Conservation (phyloP, 2,329 filamentous ascomycete genomes). For the Stemphylium vesicarium region DNA sequence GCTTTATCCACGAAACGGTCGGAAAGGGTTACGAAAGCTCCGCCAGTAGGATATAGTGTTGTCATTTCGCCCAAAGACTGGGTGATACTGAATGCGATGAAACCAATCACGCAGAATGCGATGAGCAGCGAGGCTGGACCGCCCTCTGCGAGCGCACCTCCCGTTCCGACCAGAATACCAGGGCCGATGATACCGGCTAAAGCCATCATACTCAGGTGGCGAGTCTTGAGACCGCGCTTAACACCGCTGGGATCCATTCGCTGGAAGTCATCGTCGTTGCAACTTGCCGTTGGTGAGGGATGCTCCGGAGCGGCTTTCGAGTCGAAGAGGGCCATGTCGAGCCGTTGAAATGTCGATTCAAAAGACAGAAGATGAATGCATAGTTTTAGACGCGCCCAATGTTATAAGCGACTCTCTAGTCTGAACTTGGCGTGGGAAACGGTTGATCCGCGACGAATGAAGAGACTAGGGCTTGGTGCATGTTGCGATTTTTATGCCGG, state of each 20-base stretch:
- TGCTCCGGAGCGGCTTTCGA: constrained; percentile 23
- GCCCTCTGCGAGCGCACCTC: constrained; percentile 70
- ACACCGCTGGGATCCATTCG: constrained; percentile 67
- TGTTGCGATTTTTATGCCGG: constrained; percentile 17
- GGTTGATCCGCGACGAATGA: constrained; percentile 3
- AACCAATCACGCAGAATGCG: constrained; percentile 75
- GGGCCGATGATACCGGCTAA: constrained; percentile 67
- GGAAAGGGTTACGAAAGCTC: constrained; percentile 73
- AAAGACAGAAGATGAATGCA: not conserved
- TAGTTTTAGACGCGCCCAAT: not conserved
- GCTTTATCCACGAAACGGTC: constrained; percentile 62
- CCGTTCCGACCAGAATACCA: constrained; percentile 73
- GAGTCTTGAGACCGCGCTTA: constrained; percentile 71
- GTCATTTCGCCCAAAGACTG: constrained; percentile 77
- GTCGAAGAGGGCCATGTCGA: constrained; percentile 29
- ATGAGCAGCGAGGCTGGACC: constrained; percentile 76
- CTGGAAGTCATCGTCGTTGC: constrained; percentile 36
- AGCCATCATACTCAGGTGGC: constrained; percentile 67
- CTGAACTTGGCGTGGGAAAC: constrained; percentile 20
- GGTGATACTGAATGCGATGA: constrained; percentile 72
- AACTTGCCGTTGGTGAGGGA: constrained; percentile 26
- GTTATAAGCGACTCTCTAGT: constrained; percentile 15
- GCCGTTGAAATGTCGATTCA: not conserved
- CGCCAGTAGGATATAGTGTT: constrained; percentile 73
- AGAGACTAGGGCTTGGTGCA: constrained; percentile 9